Percentiles rank a stretch among this genome's conserved stretches.
phyloP scores from a whole-genome alignment of 78 protist genomes.

The Ministeria vibrans region DNA sequence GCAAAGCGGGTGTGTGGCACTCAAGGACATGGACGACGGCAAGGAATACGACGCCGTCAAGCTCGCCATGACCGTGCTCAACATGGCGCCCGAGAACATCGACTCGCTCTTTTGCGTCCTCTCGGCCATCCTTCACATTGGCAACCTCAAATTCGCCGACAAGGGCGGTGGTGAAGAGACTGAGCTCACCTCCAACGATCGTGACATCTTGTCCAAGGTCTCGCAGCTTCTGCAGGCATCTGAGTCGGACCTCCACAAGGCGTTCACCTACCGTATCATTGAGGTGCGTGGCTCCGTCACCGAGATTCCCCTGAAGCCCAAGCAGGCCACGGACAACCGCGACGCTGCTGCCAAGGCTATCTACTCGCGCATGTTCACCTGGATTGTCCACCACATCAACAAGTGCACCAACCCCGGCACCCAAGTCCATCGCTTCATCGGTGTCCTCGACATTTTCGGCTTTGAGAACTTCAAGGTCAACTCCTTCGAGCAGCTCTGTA shows the following conservation, averaged over 20 bases:
- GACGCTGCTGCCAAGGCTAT: conserved; percentile 61
- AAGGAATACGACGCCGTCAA: not conserved
- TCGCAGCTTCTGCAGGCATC: not conserved
- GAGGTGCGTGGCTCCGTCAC: not conserved
- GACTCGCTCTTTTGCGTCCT: conserved; percentile 9
- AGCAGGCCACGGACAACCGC: conserved; percentile 45
- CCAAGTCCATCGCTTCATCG: conserved; percentile 23
- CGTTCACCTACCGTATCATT: not conserved
- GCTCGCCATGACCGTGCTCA: not conserved
- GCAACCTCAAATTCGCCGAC: conserved; percentile 43
- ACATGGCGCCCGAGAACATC: not conserved
- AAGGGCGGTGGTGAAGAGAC: not conserved
- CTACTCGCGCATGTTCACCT: conserved; percentile 50
- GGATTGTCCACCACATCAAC: conserved; percentile 48
- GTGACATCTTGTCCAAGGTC: not conserved
- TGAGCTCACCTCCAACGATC: not conserved
- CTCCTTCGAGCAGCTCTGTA: conserved; percentile 84
- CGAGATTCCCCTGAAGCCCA: not conserved
- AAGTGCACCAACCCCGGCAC: not conserved
- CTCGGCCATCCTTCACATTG: conserved; percentile 39
- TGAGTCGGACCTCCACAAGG: not conserved
- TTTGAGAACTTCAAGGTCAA: conserved; percentile 74
- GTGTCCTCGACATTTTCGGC: conserved; percentile 88
- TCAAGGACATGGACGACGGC: not conserved
- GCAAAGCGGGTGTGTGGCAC: conserved; percentile 6